A percentile compares a stretch with the other conserved stretches of the same genome.
Conservation (phyloP, 2,329 filamentous ascomycete genomes). For the Sporothrix dimorphospora region DNA sequence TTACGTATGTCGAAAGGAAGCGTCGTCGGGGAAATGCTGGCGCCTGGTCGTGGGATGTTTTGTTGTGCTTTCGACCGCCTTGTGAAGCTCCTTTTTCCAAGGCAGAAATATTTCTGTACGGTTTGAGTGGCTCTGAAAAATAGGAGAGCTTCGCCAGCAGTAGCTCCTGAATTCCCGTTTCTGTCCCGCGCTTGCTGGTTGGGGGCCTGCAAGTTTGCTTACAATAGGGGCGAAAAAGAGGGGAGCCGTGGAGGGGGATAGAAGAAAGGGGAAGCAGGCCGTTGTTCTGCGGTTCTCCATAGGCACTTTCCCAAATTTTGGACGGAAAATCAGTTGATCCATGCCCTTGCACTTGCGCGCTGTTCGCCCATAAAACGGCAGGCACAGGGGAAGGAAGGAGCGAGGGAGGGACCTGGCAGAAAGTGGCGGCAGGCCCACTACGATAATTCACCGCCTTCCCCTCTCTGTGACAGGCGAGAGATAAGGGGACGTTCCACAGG, state of each 20-base stretch:
- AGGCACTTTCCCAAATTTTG: conserved; percentile 21
- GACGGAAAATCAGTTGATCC: conserved; percentile 35
- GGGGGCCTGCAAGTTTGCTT: conserved; percentile 11
- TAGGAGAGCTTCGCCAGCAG: conserved; percentile 24
- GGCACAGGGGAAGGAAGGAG: background rate
- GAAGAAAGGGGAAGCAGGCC: conserved; percentile 18
- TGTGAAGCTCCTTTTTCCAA: conserved; percentile 24
- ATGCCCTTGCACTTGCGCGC: conserved; percentile 26
- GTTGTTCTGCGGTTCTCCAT: background rate
- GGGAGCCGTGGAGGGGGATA: conserved; percentile 23
- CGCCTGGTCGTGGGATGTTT: background rate
- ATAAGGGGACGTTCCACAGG: background rate
- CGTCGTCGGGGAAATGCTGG: background rate
- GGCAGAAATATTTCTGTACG: conserved; percentile 29
- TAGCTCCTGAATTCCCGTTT: background rate
- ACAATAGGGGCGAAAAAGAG: conserved; percentile 26
- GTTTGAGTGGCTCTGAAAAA: conserved; percentile 23
- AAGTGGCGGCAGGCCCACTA: conserved; percentile 5
- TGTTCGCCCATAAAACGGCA: no score
- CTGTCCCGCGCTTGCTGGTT: background rate
- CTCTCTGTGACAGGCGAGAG: background rate
- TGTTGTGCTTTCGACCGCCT: background rate
- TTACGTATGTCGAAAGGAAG: background rate
- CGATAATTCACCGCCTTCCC: conserved; percentile 19
- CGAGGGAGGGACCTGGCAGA: conserved; percentile 15